These are phyloP conservation scores for Bipolaris bicolor DNA, from an alignment of 2,329 filamentous ascomycete species.

Conservation along the genomic window DNA sequence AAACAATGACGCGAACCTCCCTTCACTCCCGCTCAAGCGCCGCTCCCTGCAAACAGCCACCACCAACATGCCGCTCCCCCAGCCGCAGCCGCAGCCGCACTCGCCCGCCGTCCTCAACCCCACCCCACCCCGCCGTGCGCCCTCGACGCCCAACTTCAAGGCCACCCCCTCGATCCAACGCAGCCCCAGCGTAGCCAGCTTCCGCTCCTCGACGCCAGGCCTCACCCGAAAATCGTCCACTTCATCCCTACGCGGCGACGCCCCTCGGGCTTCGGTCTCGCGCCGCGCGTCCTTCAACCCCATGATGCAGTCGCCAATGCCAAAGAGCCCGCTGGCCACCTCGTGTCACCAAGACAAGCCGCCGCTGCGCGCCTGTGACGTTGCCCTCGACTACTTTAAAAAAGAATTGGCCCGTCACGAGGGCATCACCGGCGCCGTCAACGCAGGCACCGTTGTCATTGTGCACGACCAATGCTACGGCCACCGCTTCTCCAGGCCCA, in stretches of 20 bases:
- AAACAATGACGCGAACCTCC: slow-evolving; percentile 45
- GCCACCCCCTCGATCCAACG: slow-evolving; percentile 47
- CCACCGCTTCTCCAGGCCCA: slow-evolving; percentile 85
- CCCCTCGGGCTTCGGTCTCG: slow-evolving; percentile 43
- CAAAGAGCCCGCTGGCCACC: slow-evolving; percentile 49
- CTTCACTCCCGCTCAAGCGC: slow-evolving; percentile 44
- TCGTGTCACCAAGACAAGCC: slow-evolving; percentile 49
- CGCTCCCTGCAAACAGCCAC: slow-evolving; percentile 46
- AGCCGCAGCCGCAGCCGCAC: slow-evolving; percentile 36
- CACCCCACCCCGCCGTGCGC: slow-evolving; percentile 32
- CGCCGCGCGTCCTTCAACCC: slow-evolving; percentile 55
- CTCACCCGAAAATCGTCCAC: slow-evolving; percentile 52
- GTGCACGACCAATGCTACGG: slow-evolving; percentile 95
- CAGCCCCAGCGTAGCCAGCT: slow-evolving; percentile 52
- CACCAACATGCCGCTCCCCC: not conserved
- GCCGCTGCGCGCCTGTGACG: slow-evolving; percentile 58
- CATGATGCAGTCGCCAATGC: slow-evolving; percentile 47
- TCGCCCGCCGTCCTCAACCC: slow-evolving; percentile 15
- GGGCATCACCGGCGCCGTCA: slow-evolving; percentile 42
- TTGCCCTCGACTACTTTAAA: slow-evolving; percentile 72
- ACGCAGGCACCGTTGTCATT: slow-evolving; percentile 75
- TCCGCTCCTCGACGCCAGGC: slow-evolving; percentile 50
- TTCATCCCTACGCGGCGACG: slow-evolving; percentile 51
- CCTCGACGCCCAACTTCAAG: slow-evolving; percentile 38
- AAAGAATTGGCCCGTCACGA: slow-evolving; percentile 71